These are phyloP conservation scores for Lactuca saligna DNA, from an alignment of 129 eudicot genomes.

Conservation along the genomic window DNA sequence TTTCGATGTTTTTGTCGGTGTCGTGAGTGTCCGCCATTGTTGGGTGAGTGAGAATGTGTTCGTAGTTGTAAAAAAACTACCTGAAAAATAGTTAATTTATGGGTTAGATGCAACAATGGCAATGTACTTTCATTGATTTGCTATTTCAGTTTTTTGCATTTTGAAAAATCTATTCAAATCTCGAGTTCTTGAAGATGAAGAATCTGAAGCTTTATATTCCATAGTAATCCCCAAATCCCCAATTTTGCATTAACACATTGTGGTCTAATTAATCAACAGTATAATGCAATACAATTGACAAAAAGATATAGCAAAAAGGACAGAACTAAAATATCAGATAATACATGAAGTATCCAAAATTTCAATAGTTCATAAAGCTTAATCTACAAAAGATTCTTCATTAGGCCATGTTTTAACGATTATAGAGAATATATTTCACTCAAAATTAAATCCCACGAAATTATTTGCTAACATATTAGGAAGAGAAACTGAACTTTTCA, in stretches of 20 bases:
- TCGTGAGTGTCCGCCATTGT: slow-evolving; percentile 37
- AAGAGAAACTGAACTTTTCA: not conserved
- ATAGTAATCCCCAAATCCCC: not conserved
- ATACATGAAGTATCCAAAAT: not conserved
- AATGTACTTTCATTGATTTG: not conserved
- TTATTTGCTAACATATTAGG: not conserved
- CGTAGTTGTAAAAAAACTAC: not conserved
- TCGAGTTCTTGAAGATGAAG: no score
- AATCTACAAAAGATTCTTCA: not conserved
- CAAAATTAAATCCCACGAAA: not conserved
- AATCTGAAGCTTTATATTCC: no score
- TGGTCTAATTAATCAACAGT: not conserved
- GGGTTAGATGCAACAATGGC: not conserved
- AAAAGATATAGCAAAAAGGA: not conserved
- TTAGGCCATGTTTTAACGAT: not conserved
- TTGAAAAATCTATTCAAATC: no score
- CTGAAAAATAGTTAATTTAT: not conserved
- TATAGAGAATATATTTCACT: not conserved
- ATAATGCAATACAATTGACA: not conserved
- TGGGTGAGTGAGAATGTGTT: slow-evolving; percentile 1
- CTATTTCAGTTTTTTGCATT: no score
- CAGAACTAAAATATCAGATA: not conserved
- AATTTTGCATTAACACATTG: not conserved
- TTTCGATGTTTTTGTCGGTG: slow-evolving; percentile 41
- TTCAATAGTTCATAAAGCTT: not conserved